Base-by-base conservation (phyloP, 352 stramenopile species). In the Phytophthora idaei region DNA sequence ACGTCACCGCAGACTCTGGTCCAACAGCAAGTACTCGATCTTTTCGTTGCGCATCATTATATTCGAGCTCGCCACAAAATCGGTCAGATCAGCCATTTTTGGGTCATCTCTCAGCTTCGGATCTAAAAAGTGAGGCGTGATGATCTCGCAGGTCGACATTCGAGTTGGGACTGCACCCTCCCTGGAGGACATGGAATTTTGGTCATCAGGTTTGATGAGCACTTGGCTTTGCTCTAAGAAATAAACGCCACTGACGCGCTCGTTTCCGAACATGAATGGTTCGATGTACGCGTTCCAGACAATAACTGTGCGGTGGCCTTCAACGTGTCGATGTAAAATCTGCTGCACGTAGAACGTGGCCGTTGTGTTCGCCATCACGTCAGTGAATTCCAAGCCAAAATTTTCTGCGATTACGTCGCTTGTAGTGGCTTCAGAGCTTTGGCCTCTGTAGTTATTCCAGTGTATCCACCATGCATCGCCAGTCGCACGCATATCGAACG, bases 161-260 rank as follows among this genome's bases (percentile, higher is more conserved):
- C 41, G 25, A 27, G 17, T 44, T 54, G 73, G 25, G n/a, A 49
- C 52, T 39, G 34, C 25, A 28, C 31, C 42, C 4, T 29, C 39
- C 21, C 21, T 21, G 4, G 32, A 11, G 17, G 17, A 27, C 21
- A 21, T 21, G 31, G 17, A 44, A 48, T 31, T 29, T 59, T 44
- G 49, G 34, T 42, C 52, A 27, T 45, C 37, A 68, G 62, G 71
- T 51, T 82, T 74, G 29, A 89, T 67, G 28, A 89, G 46, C 47
- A 90, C 77, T 57, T 88, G 84, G 9, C 80, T 75, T 45, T 82
- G 74, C 42, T 90, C 78, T 0, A 58, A 52, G 87, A 59, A 70
- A 72, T 32, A 81, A 48, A 25, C 74, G 71, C 2, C 64, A 45
- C 37, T 70, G 5, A 87, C 58, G 0, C 69, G 74, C 46, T 85